Percentiles rank a stretch among this genome's conserved stretches.
Conservation (phyloP, 129 eudicot genomes). For the Artemisia annua region DNA sequence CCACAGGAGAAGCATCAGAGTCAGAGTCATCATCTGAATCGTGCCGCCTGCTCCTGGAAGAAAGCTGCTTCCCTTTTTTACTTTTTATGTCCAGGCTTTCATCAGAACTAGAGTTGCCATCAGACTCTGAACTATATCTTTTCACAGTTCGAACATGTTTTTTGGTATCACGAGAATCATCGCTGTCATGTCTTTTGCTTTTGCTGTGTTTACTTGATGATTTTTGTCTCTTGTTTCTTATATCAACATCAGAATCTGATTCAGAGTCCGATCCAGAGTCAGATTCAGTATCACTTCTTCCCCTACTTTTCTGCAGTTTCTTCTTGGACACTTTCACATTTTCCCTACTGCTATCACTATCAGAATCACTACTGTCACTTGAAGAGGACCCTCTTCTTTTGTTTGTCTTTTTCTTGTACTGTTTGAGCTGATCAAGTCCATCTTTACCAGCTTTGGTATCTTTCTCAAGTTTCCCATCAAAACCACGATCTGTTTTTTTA, state of each 20-base stretch:
- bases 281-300: conserved; percentile 29
- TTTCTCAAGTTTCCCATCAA: conserved; percentile 29
- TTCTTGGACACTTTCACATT: too few relatives aligned
- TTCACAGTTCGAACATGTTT: conserved; percentile 32
- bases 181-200: conserved; percentile 37
- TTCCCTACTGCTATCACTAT: too few relatives aligned
- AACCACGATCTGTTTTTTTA: conserved; percentile 17
- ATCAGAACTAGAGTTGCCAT: conserved; percentile 35
- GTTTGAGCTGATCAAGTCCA: conserved; percentile 27
- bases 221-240: conserved; percentile 31
- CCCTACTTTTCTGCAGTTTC: conserved; percentile 27
- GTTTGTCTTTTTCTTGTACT: conserved; percentile 34
- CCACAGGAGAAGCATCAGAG: conserved; percentile 32
- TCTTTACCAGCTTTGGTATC: conserved; percentile 37
- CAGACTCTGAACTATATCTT: conserved; percentile 26
- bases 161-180: conserved; percentile 35
- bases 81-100: conserved; percentile 24
- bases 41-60: conserved; percentile 37
- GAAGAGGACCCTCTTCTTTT: too few relatives aligned
- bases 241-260: conserved; percentile 49
- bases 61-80: conserved; percentile 33
- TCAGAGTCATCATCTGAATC: conserved; percentile 48
- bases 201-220: conserved; percentile 40
- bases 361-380: too few relatives aligned
- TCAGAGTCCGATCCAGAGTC: conserved; percentile 17